phyloP scores from a whole-genome alignment of 805 yeast genomes.

The Yamadazyma phyllophila region DNA sequence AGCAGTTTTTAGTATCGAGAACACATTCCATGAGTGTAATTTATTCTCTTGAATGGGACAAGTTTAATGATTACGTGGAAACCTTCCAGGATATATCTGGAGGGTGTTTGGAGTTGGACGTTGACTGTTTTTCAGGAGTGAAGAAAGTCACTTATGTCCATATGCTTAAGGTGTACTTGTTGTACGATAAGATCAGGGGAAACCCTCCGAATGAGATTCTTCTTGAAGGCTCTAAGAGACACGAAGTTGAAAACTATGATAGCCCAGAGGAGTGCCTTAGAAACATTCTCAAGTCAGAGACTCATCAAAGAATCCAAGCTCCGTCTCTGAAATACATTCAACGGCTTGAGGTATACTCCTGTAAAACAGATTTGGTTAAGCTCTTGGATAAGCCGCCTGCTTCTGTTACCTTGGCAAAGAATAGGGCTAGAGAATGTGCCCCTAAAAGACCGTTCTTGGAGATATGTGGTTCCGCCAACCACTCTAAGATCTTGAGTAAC shows the following conservation, averaged over 20 bases:
- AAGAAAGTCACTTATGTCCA: not conserved
- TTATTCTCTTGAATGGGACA: not conserved
- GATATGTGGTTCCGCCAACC: constrained; percentile 46
- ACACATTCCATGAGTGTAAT: not conserved
- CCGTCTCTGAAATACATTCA: not conserved
- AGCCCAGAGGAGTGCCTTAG: constrained; percentile 1
- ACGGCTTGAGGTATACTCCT: constrained; percentile 1
- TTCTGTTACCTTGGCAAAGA: constrained; percentile 36
- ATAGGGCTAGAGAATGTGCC: constrained; percentile 40
- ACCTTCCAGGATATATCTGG: constrained; percentile 19
- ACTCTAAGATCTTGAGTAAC: constrained; percentile 26
- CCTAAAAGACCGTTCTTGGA: constrained; percentile 44
- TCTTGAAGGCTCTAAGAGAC: not conserved
- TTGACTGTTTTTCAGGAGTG: not conserved
- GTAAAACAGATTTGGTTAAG: not conserved
- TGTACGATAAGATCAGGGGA: constrained; percentile 2
- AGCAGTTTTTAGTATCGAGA: not conserved
- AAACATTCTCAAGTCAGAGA: not conserved
- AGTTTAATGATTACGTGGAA: not conserved
- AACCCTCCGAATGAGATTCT: not conserved
- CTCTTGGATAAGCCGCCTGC: constrained; percentile 30
- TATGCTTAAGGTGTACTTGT: constrained; percentile 8
- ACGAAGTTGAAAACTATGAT: not conserved
- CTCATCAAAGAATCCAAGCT: not conserved
- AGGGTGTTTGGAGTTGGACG: constrained; percentile 14